Conservation (phyloP, 192 early-diverging fungal genomes). For the Cetraspora pellucida region DNA sequence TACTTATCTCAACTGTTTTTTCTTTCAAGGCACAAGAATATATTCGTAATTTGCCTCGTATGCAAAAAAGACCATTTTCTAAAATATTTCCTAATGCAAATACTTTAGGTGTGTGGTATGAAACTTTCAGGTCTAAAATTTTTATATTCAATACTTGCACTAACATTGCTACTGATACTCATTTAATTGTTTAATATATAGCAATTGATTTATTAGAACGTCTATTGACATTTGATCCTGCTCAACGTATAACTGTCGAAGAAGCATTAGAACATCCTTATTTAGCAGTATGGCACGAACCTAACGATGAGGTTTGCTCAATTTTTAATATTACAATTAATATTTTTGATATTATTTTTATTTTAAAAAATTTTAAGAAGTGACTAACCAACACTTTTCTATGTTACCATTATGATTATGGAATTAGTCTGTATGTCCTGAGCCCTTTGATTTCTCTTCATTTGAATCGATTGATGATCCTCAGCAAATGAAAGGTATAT, state of each 20-base stretch:
- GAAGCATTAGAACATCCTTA: slow-evolving; percentile 87
- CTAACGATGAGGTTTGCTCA: slow-evolving; percentile 42
- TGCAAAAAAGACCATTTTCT: slow-evolving; percentile 70
- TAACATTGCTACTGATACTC: background rate
- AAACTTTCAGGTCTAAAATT: background rate
- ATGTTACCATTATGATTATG: background rate
- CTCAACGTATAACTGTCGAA: slow-evolving; percentile 81
- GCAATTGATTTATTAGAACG: slow-evolving; percentile 82
- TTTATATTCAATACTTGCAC: background rate
- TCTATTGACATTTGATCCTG: slow-evolving; percentile 80
- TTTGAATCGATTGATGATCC: slow-evolving; percentile 28
- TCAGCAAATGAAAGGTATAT: slow-evolving; percentile 1
- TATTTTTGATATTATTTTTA: background rate
- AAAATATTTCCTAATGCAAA: slow-evolving; percentile 81
- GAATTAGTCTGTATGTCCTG: slow-evolving; percentile 15
- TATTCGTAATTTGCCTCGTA: slow-evolving; percentile 80
- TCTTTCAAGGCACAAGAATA: slow-evolving; percentile 74
- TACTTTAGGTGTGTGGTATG: slow-evolving; percentile 66
- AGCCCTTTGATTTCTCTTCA: slow-evolving; percentile 24
- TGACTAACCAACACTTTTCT: background rate
- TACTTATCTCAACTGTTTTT: background rate
- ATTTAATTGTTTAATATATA: slow-evolving; percentile 15
- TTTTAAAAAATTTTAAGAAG: too few species aligned
- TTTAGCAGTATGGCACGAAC: slow-evolving; percentile 61
- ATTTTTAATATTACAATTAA: background rate